Evolutionary conservation across 2,329 filamentous ascomycete genomes (phyloP), one percentile per base, ranked within the genome.

Genomic region (Eurotiales sp.): DNA sequence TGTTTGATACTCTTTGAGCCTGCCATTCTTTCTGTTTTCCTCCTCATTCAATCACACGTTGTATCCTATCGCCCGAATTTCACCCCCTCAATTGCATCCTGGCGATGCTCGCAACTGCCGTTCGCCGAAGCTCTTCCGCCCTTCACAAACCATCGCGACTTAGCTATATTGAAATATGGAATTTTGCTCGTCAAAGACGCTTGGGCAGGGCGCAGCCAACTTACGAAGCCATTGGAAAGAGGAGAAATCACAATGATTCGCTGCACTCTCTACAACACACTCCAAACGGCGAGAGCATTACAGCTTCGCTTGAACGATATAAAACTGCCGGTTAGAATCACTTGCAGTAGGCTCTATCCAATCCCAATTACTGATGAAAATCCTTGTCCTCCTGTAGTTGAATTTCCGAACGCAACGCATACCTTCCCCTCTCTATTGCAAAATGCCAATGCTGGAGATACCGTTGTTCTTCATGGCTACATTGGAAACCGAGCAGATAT

Each of bases 401-500:
- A 68, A 40, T 79, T 79, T 40, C 74, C 76, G 2, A 47, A 67
- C 15, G 70, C 73, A 21, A 76, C 68, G 17, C 65, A 64, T 68
- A 71, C 68, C 41, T 70, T 73, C 47, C 57, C 63, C 52, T 61
- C 62, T 0, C 64, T 73, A 32, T 55, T 70, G 29, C 55, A 62
- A 4, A 50, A 64, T 40, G 64, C 62, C 8, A 55, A 60, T 14
- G 54, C 63, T 3, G 70, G 65, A 5, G 60, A 73, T 7, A 62
- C 70, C 17, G 75, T 87, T 27, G 74, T 76, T 0, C 66, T 88
- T 1, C 78, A 84, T 65, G 91, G 91, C 17, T 93, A 91, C 59
- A 69, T 96, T 0, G 82, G 83, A 22, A 82, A 82, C 54, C 78
- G 83, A 25, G 79, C 82, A 55, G 82, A 88, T 59, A 74, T 90